A percentile compares a stretch with the other conserved stretches of the same genome.
Evolutionary conservation across 1,284 basidiomycete genomes (phyloP).

Genomic region (Irpex sp.): DNA sequence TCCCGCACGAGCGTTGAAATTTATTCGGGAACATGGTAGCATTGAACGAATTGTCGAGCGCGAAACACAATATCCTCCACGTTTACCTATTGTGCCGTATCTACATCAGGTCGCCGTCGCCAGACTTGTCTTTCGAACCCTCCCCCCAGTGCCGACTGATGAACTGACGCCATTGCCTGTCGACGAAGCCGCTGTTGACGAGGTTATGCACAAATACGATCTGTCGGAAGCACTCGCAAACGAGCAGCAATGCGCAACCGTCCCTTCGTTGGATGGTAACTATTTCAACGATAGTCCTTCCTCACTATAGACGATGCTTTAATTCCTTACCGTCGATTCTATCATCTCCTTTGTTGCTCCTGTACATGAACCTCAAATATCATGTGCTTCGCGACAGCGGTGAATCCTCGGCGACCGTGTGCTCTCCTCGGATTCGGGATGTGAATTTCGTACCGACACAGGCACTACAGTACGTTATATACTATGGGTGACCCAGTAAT

Average conservation of each 20-base stretch:
- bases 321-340: background rate
- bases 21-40: conserved; percentile 64
- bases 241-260: conserved; percentile 40
- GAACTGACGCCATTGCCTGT: conserved; percentile 32
- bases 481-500: no score
- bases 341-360: background rate
- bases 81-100: conserved; percentile 44
- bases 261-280: conserved; percentile 49
- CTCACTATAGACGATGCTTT: background rate
- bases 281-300: conserved; percentile 62
- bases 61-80: conserved; percentile 51
- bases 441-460: background rate
- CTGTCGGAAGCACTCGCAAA: conserved; percentile 29
- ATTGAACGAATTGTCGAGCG: conserved; percentile 70
- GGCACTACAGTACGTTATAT: background rate
- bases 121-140: conserved; percentile 54
- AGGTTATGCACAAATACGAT: conserved; percentile 45
- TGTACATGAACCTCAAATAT: background rate
- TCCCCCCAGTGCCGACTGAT: conserved; percentile 55
- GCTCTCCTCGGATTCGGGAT: background rate
- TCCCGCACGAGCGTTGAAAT: conserved; percentile 66
- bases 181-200: conserved; percentile 38
- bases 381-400: background rate
- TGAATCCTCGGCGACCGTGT: background rate
- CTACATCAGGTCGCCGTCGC: conserved; percentile 58